These are phyloP conservation scores for Aquilaria sinensis DNA, from an alignment of 345 rosid species.

Conservation along the genomic window DNA sequence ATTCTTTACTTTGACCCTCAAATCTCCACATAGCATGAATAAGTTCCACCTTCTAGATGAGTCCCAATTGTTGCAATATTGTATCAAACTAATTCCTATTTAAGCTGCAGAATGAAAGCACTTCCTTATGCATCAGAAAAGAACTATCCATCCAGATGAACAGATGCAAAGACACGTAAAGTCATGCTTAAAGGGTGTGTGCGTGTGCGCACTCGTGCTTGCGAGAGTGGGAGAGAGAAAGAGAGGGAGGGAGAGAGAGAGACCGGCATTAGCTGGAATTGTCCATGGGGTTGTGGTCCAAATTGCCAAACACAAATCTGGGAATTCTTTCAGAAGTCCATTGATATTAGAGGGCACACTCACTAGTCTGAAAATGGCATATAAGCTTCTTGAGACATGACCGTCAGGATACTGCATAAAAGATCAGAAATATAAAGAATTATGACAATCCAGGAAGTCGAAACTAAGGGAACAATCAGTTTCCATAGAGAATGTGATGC, in stretches of 20 bases:
- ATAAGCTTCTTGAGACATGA: constrained; percentile 90
- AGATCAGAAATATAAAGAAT: constrained; percentile 5
- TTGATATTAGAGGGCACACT: constrained; percentile 32
- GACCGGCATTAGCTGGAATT: constrained; percentile 93
- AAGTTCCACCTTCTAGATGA: too few species aligned
- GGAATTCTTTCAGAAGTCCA: constrained; percentile 53
- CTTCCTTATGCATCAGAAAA: too few species aligned
- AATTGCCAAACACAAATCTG: constrained; percentile 70
- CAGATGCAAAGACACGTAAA: too few species aligned
- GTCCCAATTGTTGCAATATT: too few species aligned
- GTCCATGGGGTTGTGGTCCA: constrained; percentile 99
- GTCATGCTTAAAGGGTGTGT: too few species aligned
- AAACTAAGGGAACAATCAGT: not conserved
- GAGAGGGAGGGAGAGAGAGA: constrained; percentile 5
- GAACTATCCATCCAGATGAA: too few species aligned
- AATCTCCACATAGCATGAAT: too few species aligned
- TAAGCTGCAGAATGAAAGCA: too few species aligned
- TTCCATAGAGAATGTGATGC: not conserved
- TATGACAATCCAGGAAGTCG: constrained; percentile 13
- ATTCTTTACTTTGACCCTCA: too few species aligned
- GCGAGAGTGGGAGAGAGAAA: not conserved
- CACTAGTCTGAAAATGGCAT: constrained; percentile 60
- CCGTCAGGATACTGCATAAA: constrained; percentile 87
- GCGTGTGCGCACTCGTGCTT: too few species aligned
- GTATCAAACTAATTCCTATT: too few species aligned